These are phyloP conservation scores for Eutrema japonicum DNA, from an alignment of 345 rosid genomes.

Conservation along the genomic window DNA sequence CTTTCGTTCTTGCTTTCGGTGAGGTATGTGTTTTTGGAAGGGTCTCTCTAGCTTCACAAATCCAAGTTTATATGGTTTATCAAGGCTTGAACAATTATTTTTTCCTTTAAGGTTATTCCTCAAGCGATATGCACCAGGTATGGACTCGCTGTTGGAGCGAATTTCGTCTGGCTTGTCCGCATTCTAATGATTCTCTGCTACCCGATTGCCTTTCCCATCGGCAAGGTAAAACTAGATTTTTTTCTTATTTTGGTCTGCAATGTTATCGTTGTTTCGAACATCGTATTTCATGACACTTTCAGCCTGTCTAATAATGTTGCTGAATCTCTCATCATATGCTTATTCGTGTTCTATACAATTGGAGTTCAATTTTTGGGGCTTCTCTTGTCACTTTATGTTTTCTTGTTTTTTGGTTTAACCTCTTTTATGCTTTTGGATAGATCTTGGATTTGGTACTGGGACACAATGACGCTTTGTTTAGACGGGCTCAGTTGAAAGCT, in stretches of 20 bases:
- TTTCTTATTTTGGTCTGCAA: not conserved
- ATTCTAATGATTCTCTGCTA: slow-evolving; percentile 81
- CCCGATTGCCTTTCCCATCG: slow-evolving; percentile 91
- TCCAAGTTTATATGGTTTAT: slow-evolving; percentile 1
- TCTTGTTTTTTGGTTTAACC: not conserved
- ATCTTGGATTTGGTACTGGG: slow-evolving; percentile 87
- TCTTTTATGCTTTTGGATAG: slow-evolving; percentile 49
- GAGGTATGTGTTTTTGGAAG: slow-evolving; percentile 59
- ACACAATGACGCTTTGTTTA: slow-evolving; percentile 83
- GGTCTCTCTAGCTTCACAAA: not conserved
- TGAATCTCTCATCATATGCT: not conserved
- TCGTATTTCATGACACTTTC: not conserved
- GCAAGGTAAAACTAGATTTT: slow-evolving; percentile 58
- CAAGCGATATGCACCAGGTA: slow-evolving; percentile 94
- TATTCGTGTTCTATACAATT: slow-evolving; percentile 7
- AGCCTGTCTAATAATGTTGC: not conserved
- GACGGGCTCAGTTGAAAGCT: slow-evolving; percentile 96
- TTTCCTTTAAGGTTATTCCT: slow-evolving; percentile 76
- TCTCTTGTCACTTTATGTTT: not conserved
- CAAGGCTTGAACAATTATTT: not conserved
- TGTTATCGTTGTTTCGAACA: not conserved
- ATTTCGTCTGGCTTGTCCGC: slow-evolving; percentile 82
- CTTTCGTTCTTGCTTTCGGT: slow-evolving; percentile 87
- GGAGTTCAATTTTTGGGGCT: not conserved
- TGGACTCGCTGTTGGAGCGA: slow-evolving; percentile 93